Base-by-base conservation (phyloP, 1,284 basidiomycete species). In the Leccinum colubrinum region DNA sequence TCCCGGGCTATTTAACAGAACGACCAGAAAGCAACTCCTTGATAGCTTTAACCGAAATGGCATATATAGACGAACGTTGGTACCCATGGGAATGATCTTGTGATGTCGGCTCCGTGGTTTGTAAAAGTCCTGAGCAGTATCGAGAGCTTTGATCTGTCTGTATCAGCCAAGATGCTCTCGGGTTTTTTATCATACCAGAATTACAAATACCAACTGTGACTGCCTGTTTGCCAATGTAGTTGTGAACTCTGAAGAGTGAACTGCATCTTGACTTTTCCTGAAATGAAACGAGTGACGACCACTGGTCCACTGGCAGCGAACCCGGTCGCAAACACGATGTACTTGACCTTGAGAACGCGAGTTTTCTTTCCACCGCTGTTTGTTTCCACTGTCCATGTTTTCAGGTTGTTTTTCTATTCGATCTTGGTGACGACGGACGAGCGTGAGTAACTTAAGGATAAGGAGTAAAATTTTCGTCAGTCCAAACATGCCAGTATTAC, bases 141-240 rank as follows among this genome's bases (percentile, higher is more conserved):
- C 72, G 7, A 66, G 67, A 11, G 55, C 72, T 72, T 59, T 14
- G 33, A 6, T n/a, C n/a, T n/a, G n/a, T 1, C 0, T 12, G 43
- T 14, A 4, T 73, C 12, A 69, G 58, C 37, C 22, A 43, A 27
- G 14, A 33, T 43, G 14, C 2, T 12, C 17, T 7, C 9, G 6
- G 3, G 11, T 20, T 52, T 11, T 27, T 3, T 17, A 25, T 48
- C 6, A 12, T 63, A 67, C 73, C 76, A 12, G 79, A 79, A 39
- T 74, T 81, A 55, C 78, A 78, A 51, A 78, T 75, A 46, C 81
- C 81, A 3, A 83, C 72, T n/a, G n/a, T n/a, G 9, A 81, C 67
- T 7, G 76, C 80, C 59, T 75, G 75, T 65, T 81, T 82, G 4
- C 78, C 79, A n/a, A 66, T 59, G 67, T 76, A 79, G 50, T 77